These are phyloP conservation scores for Prunus yedoensis DNA, from an alignment of 331 rosid genomes.

Conservation along the genomic window DNA sequence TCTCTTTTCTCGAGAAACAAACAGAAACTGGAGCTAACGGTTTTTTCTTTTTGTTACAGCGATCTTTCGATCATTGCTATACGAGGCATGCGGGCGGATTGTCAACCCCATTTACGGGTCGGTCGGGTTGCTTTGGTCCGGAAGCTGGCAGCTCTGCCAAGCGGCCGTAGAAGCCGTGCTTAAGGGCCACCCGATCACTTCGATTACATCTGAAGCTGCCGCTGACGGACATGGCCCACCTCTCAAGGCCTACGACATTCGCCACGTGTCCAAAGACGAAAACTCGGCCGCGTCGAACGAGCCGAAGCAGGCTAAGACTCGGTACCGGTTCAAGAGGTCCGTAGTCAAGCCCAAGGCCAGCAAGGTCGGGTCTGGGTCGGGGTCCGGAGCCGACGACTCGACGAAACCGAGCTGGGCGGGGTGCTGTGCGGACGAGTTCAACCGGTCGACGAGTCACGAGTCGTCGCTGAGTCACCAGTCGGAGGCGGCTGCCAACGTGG, in stretches of 20 bases:
- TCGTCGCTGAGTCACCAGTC: slow-evolving; percentile 75
- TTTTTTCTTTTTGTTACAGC: slow-evolving; percentile 40
- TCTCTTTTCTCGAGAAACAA: not conserved
- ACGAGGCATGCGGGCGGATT: slow-evolving; percentile 92
- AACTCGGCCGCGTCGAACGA: slow-evolving; percentile 49
- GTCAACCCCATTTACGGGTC: slow-evolving; percentile 90
- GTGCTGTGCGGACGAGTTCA: slow-evolving; percentile 30
- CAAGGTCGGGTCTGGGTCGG: slow-evolving; percentile 13
- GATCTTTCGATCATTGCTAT: slow-evolving; percentile 70
- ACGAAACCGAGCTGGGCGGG: slow-evolving; percentile 26
- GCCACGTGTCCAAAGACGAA: slow-evolving; percentile 72
- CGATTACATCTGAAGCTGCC: slow-evolving; percentile 67
- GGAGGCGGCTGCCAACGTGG: slow-evolving; percentile 50
- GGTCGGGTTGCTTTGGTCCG: slow-evolving; percentile 88
- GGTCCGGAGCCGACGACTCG: not conserved
- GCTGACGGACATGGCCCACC: slow-evolving; percentile 60
- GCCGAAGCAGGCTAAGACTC: slow-evolving; percentile 35
- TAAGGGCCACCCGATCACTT: slow-evolving; percentile 63
- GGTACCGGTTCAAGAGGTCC: slow-evolving; percentile 52
- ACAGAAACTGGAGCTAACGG: not conserved
- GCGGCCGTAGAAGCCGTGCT: slow-evolving; percentile 92
- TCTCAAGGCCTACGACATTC: slow-evolving; percentile 72
- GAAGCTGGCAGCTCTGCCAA: slow-evolving; percentile 92
- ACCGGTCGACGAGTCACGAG: slow-evolving; percentile 65
- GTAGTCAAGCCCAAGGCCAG: slow-evolving; percentile 33